A percentile compares a stretch with the other conserved stretches of the same genome.
Evolutionary conservation across 179 eudicot genomes (phyloP).

Genomic region (Spergularia azorica): DNA sequence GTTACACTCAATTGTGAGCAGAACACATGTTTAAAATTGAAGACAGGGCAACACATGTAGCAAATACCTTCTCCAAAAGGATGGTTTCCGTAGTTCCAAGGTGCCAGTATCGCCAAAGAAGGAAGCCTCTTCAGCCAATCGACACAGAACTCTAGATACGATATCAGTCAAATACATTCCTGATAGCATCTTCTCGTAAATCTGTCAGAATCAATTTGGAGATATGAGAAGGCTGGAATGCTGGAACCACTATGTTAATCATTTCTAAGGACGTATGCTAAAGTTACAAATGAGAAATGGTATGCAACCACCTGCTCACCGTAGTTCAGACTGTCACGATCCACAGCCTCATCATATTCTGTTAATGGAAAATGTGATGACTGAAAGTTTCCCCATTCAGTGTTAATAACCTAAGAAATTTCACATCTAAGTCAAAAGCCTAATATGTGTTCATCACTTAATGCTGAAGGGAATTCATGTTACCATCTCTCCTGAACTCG

Average conservation of each 20-base stretch:
- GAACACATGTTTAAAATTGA: not conserved
- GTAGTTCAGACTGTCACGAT: slow-evolving; percentile 61
- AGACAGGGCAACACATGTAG: not conserved
- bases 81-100: slow-evolving; percentile 39
- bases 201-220: slow-evolving; percentile 20
- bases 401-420: slow-evolving; percentile 51
- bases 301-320: slow-evolving; percentile 50
- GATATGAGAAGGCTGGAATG: not conserved
- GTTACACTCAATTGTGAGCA: too few species aligned
- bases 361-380: slow-evolving; percentile 67
- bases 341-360: slow-evolving; percentile 59
- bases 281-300: slow-evolving; percentile 6
- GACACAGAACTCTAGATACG: slow-evolving; percentile 64
- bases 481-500: slow-evolving; percentile 73
- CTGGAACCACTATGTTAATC: too few species aligned
- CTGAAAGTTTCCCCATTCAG: slow-evolving; percentile 69
- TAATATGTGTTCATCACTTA: not conserved
- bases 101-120: slow-evolving; percentile 55
- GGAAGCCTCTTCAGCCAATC: slow-evolving; percentile 56
- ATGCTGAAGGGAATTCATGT: not conserved
- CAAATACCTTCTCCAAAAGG: slow-evolving; percentile 48
- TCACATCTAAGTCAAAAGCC: not conserved
- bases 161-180: slow-evolving; percentile 88
- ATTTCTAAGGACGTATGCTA: too few species aligned
- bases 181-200: slow-evolving; percentile 80